phyloP scores from a whole-genome alignment of 345 rosid genomes.

The Rhodamnia argentea region DNA sequence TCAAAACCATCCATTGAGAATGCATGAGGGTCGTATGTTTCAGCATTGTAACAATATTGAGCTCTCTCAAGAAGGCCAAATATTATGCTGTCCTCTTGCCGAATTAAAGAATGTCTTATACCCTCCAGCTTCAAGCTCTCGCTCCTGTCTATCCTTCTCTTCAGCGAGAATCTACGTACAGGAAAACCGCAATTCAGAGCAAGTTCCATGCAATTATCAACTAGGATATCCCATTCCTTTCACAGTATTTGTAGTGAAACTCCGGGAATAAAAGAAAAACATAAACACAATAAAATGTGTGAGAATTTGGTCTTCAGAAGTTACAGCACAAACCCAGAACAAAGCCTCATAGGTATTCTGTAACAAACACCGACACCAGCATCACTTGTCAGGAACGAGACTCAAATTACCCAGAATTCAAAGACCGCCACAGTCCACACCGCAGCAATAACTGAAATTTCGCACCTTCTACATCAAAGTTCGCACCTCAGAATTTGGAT shows the following conservation, averaged over 20 bases:
- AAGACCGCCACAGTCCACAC: not conserved
- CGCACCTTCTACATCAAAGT: not conserved
- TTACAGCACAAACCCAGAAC: not conserved
- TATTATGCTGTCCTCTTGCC: constrained; percentile 92
- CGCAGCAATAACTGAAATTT: not conserved
- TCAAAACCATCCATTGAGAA: constrained; percentile 62
- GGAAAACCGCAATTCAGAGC: constrained; percentile 1
- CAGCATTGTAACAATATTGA: constrained; percentile 70
- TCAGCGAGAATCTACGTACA: constrained; percentile 25
- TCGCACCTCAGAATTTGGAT: not conserved
- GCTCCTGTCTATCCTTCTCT: constrained; percentile 61
- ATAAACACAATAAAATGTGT: not conserved
- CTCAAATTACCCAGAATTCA: not conserved
- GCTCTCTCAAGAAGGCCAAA: constrained; percentile 75
- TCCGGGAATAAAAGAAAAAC: not conserved
- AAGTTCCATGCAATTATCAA: not conserved
- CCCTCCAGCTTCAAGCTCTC: constrained; percentile 66
- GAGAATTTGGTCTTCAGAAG: not conserved
- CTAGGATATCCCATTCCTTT: not conserved
- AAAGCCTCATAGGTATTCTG: not conserved
- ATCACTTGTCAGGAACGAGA: not conserved
- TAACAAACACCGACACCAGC: not conserved
- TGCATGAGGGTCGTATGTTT: constrained; percentile 75
- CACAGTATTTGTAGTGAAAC: not conserved
- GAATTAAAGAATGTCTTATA: constrained; percentile 64